A percentile compares a stretch with the other conserved stretches of the same genome.
Conservation (phyloP, 371 early-diverging fungal genomes). For the Saksenaea vasiformis region DNA sequence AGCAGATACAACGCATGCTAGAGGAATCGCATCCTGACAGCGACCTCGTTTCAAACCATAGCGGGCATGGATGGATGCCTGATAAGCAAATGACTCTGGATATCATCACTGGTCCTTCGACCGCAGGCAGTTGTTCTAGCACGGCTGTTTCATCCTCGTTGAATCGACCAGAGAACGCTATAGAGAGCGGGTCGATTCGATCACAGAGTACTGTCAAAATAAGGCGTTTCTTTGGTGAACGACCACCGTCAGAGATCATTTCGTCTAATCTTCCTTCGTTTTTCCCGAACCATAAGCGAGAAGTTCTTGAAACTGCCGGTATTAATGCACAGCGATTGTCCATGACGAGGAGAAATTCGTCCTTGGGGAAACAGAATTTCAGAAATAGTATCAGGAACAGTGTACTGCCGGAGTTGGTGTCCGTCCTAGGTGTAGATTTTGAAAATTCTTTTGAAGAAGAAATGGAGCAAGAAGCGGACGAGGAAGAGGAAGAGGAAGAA, state of each 20-base stretch:
- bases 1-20: constrained; percentile 12
- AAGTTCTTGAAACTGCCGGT: constrained; percentile 52
- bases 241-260: constrained; percentile 92
- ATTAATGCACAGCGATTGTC: constrained; percentile 52
- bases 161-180: constrained; percentile 4
- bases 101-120: constrained; percentile 26
- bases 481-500: constrained; percentile 11
- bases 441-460: constrained; percentile 53
- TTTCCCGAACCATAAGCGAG: constrained; percentile 75
- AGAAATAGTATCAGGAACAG: constrained; percentile 40
- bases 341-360: constrained; percentile 39
- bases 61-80: constrained; percentile 16
- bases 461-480: constrained; percentile 40
- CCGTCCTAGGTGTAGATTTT: constrained; percentile 50
- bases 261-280: constrained; percentile 84
- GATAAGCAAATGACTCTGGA: constrained; percentile 30
- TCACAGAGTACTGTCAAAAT: constrained; percentile 25
- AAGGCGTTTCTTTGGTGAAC: constrained; percentile 83
- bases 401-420: constrained; percentile 50
- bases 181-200: constrained; percentile 5
- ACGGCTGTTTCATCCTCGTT: not conserved
- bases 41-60: constrained; percentile 1
- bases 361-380: constrained; percentile 17
- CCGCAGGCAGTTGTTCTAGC: not conserved
- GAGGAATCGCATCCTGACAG: constrained; percentile 7